A percentile compares a stretch with the other conserved stretches of the same genome.
Evolutionary conservation across 345 rosid genomes (phyloP).

Genomic region (Iberis pinnata): DNA sequence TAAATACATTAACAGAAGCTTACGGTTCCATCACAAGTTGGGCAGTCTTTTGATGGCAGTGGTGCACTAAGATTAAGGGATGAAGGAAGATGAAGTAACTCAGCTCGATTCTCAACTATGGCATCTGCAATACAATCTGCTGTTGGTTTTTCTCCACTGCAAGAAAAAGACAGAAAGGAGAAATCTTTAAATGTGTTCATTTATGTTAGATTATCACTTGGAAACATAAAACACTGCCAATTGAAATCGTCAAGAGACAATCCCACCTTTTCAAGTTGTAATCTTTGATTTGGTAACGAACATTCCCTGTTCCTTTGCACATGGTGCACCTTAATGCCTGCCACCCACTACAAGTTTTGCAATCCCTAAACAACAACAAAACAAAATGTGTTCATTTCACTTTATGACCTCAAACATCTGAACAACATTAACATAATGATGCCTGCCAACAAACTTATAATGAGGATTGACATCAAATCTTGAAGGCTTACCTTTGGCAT

Average conservation of each 20-base stretch:
- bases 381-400: neutral
- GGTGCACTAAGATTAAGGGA: conserved; percentile 53
- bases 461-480: neutral
- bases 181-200: neutral
- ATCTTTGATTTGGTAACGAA: conserved; percentile 74
- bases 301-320: conserved; percentile 92
- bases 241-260: neutral
- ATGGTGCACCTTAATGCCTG: conserved; percentile 77
- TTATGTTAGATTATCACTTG: conserved; percentile 1
- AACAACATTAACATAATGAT: no score
- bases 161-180: conserved; percentile 23
- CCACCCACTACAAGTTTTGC: conserved; percentile 82
- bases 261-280: conserved; percentile 64
- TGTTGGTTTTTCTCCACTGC: conserved; percentile 88
- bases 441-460: no score
- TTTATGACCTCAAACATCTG: neutral
- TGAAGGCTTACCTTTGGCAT: conserved; percentile 63
- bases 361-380: conserved; percentile 46
- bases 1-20: conserved; percentile 19
- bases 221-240: conserved; percentile 3
- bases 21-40: conserved; percentile 88
- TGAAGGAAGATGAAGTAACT: conserved; percentile 78
- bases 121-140: conserved; percentile 76
- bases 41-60: conserved; percentile 84
- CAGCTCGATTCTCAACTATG: conserved; percentile 73